Evolutionary conservation across 1,139 yeast genomes (phyloP), one percentile per base, ranked within the genome.

Genomic region (Sugiyamaella paludigena): DNA sequence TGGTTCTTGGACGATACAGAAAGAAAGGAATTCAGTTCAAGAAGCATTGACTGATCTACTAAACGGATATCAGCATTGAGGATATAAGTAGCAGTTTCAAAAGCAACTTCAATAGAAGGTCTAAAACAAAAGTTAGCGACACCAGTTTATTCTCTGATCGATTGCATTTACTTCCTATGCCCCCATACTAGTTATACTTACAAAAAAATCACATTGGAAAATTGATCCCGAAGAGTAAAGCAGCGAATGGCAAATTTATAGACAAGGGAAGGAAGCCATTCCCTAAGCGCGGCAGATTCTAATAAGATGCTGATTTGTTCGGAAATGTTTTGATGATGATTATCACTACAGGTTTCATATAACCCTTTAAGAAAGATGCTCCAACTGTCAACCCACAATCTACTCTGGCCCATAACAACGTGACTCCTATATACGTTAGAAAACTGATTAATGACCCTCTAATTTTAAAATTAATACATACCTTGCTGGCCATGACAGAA

Each of bases 311-410:
- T 11, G 16, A 45, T 26, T 19, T 45, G 45, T 10, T n/a, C 24
- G 8, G 33, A n/a, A 35, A 40, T 40, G 9, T 13, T 31, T 6
- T 40, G 15, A 15, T 26, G 41, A 34, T 12, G 36, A 2, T 15
- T 34, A 24, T 36, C 31, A n/a, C 33, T 31, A 13, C 36, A 15
- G 4, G 28, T 16, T 7, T 26, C 36, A 27, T 12, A 13, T 10
- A 45, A 15, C 8, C 40, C 40, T 9, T 10, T 19, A 8, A 42
- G 27, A 32, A 35, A 45, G 26, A 34, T 39, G 12, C 26, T 36
- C 47, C 48, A 45, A 15, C 48, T 36, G 8, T 40, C 36, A 29
- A 36, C 28, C 43, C 48, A 45, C 10, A 45, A 19, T 26, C 45
- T 13, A n/a, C 40, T 36, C 35, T 42, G 40, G 13, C 45, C 31